These are phyloP conservation scores for Ogataea pini DNA, from an alignment of 805 yeast genomes.

Conservation along the genomic window DNA sequence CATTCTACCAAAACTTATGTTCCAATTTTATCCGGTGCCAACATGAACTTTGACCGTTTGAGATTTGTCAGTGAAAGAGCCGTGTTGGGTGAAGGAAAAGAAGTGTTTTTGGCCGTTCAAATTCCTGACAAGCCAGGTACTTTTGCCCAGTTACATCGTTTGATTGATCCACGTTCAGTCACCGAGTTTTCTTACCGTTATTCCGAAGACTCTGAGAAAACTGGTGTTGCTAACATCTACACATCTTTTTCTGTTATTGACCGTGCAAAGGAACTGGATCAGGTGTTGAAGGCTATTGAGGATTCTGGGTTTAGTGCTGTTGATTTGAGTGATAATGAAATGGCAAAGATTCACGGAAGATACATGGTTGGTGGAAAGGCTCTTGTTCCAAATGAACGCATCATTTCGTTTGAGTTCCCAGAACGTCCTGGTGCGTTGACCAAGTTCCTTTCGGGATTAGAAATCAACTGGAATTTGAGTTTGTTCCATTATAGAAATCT, in stretches of 20 bases:
- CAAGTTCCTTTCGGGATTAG: slow-evolving; percentile 70
- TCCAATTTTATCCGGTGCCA: slow-evolving; percentile 92
- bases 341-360: slow-evolving; percentile 96
- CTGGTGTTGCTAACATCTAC: slow-evolving; percentile 69
- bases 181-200: slow-evolving; percentile 94
- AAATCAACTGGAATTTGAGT: slow-evolving; percentile 86
- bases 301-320: slow-evolving; percentile 69
- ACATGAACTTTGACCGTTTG: slow-evolving; percentile 95
- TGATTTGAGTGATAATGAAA: slow-evolving; percentile 88
- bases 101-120: slow-evolving; percentile 84
- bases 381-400: slow-evolving; percentile 67
- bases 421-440: slow-evolving; percentile 95
- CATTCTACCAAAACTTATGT: slow-evolving; percentile 72
- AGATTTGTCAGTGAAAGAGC: slow-evolving; percentile 97
- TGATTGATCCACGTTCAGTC: slow-evolving; percentile 83
- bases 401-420: slow-evolving; percentile 90
- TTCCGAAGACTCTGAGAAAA: slow-evolving; percentile 43
- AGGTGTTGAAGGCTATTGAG: slow-evolving; percentile 59
- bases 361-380: slow-evolving; percentile 94
- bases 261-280: slow-evolving; percentile 68
- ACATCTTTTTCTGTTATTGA: slow-evolving; percentile 84
- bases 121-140: slow-evolving; percentile 95
- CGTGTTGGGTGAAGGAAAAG: slow-evolving; percentile 96
- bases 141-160: slow-evolving; percentile 70
- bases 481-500: slow-evolving; percentile 96